Conservation (phyloP, 73 alveolate species). For the Vitrella brassicaformis region DNA sequence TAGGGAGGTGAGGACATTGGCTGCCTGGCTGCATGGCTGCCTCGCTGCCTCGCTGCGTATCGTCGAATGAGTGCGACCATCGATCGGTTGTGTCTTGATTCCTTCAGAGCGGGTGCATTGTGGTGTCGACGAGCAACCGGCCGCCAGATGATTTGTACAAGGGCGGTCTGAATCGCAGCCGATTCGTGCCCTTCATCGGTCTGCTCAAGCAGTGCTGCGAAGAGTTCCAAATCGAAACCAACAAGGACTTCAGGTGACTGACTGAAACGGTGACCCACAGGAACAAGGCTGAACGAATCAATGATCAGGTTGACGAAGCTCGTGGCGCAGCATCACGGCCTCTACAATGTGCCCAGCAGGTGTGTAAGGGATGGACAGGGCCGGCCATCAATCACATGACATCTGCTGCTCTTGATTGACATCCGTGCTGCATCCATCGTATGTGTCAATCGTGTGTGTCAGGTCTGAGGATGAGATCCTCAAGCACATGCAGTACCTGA, state of each 20-base stretch:
- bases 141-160: conserved; percentile 72
- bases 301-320: neutral
- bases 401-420: too few species aligned
- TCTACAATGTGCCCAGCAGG: neutral
- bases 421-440: too few species aligned
- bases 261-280: too few species aligned
- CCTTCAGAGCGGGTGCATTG: conserved; percentile 1
- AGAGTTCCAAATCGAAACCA: neutral
- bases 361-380: too few species aligned
- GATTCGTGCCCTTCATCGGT: conserved; percentile 70
- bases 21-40: too few species aligned
- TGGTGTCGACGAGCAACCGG: conserved; percentile 60
- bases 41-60: too few species aligned
- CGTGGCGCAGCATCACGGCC: neutral
- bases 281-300: too few species aligned
- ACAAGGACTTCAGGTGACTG: neutral
- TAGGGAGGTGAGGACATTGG: too few species aligned
- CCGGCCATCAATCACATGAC: too few species aligned
- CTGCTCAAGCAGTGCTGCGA: conserved; percentile 1
- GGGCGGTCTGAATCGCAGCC: conserved; percentile 59
- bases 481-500: neutral
- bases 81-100: too few species aligned
- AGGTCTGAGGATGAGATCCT: neutral
- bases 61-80: too few species aligned
- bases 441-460: too few species aligned